Conservation (phyloP, 176 grass and related monocot genomes). For the Carex parvula region DNA sequence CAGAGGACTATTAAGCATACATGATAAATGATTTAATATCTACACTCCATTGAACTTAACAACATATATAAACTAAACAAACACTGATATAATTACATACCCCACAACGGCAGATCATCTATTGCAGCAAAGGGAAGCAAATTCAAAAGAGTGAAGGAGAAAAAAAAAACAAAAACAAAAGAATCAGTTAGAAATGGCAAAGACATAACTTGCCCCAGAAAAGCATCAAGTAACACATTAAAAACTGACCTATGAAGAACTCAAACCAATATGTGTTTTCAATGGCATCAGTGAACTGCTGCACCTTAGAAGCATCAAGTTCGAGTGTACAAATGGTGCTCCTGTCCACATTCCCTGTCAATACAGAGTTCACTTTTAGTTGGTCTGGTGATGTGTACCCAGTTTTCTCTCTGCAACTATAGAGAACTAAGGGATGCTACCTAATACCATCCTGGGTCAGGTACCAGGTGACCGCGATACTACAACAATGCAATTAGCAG, state of each 20-base stretch:
- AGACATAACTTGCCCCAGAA: slow-evolving; percentile 14
- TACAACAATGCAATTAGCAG: not conserved
- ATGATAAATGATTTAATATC: slow-evolving; percentile 7
- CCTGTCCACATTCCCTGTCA: slow-evolving; percentile 74
- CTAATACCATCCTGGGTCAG: not conserved
- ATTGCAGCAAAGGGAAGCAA: slow-evolving; percentile 20
- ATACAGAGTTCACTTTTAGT: slow-evolving; percentile 31
- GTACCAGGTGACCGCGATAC: not conserved
- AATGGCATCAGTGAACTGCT: slow-evolving; percentile 89
- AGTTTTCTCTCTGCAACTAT: not conserved
- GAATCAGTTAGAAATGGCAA: slow-evolving; percentile 38
- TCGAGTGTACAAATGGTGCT: slow-evolving; percentile 63
- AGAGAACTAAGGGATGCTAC: not conserved
- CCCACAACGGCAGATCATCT: slow-evolving; percentile 99
- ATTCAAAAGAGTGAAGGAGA: slow-evolving; percentile 19
- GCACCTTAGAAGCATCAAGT: slow-evolving; percentile 73
- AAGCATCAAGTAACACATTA: slow-evolving; percentile 17
- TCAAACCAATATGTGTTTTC: slow-evolving; percentile 98
- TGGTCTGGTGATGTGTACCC: not conserved
- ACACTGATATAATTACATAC: slow-evolving; percentile 38
- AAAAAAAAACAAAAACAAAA: not conserved
- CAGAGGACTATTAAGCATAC: not conserved
- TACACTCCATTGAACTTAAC: not conserved
- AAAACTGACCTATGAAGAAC: slow-evolving; percentile 82
- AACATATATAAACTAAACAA: slow-evolving; percentile 19